These are phyloP conservation scores for Eimeria necatrix DNA, from an alignment of 169 alveolate genomes.

Conservation along the genomic window DNA sequence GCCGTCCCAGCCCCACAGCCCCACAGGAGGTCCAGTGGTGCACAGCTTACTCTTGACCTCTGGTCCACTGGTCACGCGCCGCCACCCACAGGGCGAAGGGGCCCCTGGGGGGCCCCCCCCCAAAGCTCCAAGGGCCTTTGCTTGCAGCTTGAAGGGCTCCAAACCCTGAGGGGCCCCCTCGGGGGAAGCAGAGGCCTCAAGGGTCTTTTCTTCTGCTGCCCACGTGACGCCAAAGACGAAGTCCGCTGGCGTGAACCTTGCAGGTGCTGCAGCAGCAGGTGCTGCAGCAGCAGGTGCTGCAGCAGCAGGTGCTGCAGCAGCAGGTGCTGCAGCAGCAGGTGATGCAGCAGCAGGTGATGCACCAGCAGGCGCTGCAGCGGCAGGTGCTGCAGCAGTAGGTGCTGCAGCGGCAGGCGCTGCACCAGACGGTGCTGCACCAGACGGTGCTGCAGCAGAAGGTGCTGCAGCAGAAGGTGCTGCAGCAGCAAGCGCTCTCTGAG, in stretches of 20 bases:
- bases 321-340: too few relatives aligned
- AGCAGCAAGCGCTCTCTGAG: neutral
- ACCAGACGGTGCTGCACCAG: neutral
- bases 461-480: too few relatives aligned
- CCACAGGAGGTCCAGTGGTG: too few relatives aligned
- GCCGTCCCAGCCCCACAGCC: too few relatives aligned
- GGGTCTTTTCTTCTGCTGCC: neutral
- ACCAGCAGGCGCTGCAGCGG: too few relatives aligned
- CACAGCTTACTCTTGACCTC: constrained; percentile 20
- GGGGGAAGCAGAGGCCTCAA: neutral
- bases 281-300: constrained; percentile 21
- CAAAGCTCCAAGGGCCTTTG: constrained; percentile 23
- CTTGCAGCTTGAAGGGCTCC: constrained; percentile 27
- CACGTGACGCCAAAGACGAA: constrained; percentile 62
- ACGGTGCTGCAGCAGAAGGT: neutral
- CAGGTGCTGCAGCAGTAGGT: too few relatives aligned
- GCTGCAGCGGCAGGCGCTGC: neutral
- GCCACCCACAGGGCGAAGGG: constrained; percentile 37
- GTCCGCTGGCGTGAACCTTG: constrained; percentile 36
- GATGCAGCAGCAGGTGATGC: too few relatives aligned
- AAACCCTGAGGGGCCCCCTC: constrained; percentile 3
- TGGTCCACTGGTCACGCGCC: constrained; percentile 42
- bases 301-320: neutral
- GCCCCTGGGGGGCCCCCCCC: constrained; percentile 53
- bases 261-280: constrained; percentile 1